Percentiles rank a stretch among this genome's conserved stretches.
phyloP scores from a whole-genome alignment of 2,329 filamentous ascomycete species.

The Aspergillus fumigatiaffinis region DNA sequence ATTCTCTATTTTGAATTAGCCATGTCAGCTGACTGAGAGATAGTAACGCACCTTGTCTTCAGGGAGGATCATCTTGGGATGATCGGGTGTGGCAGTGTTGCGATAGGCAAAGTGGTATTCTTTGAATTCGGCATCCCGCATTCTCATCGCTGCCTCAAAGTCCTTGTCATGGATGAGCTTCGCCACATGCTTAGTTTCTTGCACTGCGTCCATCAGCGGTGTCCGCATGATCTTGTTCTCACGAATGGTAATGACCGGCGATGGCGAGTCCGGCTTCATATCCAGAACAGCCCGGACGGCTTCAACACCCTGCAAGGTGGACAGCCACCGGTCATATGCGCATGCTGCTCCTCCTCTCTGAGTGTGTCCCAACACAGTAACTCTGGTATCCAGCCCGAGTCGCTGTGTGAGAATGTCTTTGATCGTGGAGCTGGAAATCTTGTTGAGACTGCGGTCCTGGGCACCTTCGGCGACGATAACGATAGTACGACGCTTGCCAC shows the following conservation, averaged over 20 bases:
- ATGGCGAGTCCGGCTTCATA: constrained; percentile 81
- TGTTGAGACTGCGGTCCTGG: constrained; percentile 75
- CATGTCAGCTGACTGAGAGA: neutral
- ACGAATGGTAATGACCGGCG: constrained; percentile 91
- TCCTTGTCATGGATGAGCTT: constrained; percentile 78
- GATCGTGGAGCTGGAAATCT: constrained; percentile 76
- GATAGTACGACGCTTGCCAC: constrained; percentile 95
- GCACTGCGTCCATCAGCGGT: constrained; percentile 82
- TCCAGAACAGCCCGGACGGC: constrained; percentile 89
- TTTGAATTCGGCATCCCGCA: constrained; percentile 88
- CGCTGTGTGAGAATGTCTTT: constrained; percentile 82
- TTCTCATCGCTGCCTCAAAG: constrained; percentile 79
- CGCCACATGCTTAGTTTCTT: constrained; percentile 78
- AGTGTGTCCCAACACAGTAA: constrained; percentile 95
- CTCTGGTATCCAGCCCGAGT: constrained; percentile 81
- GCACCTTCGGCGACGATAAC: constrained; percentile 97
- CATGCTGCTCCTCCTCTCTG: constrained; percentile 90
- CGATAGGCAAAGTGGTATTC: constrained; percentile 89
- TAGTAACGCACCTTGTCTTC: constrained; percentile 59
- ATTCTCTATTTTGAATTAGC: constrained; percentile 60
- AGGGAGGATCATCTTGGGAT: constrained; percentile 65
- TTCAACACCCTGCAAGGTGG: constrained; percentile 89
- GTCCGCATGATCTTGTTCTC: constrained; percentile 97
- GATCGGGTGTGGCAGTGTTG: constrained; percentile 80
- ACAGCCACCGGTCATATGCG: constrained; percentile 89